Percentiles rank a stretch among this genome's conserved stretches.
Evolutionary conservation across 768 basidiomycete species (phyloP).

Genomic region (Gelatoporia subvermispora): DNA sequence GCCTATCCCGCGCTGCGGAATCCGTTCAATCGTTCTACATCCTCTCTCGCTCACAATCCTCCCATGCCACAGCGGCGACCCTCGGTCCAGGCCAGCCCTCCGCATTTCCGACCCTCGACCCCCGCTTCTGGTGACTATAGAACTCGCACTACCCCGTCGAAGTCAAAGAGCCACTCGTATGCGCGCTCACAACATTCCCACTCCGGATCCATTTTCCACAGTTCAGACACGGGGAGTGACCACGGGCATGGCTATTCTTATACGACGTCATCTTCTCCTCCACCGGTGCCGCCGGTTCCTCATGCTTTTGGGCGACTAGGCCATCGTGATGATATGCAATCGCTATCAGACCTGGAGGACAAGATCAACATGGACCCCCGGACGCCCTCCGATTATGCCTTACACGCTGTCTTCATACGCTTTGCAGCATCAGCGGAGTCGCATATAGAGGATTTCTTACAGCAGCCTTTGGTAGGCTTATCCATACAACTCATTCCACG

Average conservation of each 20-base stretch:
- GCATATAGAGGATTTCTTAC: constrained; percentile 74
- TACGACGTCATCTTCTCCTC: constrained; percentile 50
- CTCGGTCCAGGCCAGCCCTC: constrained; percentile 42
- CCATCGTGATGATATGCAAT: constrained; percentile 34
- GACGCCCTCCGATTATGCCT: constrained; percentile 83
- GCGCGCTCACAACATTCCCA: constrained; percentile 77
- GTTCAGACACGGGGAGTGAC: constrained; percentile 71
- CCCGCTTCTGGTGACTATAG: constrained; percentile 47
- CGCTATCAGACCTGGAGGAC: constrained; percentile 58
- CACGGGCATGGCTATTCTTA: constrained; percentile 38
- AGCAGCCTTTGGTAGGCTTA: constrained; percentile 55
- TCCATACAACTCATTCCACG: not conserved
- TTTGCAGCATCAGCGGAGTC: constrained; percentile 77
- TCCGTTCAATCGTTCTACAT: constrained; percentile 78
- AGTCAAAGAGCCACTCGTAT: constrained; percentile 52
- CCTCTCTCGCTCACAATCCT: constrained; percentile 56
- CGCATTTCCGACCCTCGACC: constrained; percentile 56
- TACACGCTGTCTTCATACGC: constrained; percentile 84
- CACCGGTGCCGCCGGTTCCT: constrained; percentile 77
- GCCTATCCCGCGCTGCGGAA: constrained; percentile 71
- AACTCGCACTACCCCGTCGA: constrained; percentile 32
- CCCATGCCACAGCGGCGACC: constrained; percentile 30
- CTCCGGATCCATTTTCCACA: constrained; percentile 67
- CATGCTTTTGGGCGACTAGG: constrained; percentile 44
- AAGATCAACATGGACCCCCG: constrained; percentile 66